Conservation (phyloP, 768 basidiomycete species). For the Amanita exitialis region DNA sequence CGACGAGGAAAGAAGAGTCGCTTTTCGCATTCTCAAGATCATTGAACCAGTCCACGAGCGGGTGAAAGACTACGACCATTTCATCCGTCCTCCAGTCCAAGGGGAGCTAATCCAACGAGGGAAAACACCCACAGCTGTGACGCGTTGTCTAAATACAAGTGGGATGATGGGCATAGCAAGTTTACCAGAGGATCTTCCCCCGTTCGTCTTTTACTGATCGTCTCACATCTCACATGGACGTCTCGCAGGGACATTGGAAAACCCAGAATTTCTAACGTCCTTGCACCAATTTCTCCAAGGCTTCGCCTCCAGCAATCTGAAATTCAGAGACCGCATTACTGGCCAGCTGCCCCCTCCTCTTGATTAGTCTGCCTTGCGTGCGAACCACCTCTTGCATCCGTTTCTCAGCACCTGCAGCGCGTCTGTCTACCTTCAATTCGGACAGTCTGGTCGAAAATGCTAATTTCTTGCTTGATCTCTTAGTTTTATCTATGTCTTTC, state of each 20-base stretch:
- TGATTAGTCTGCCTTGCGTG: slow-evolving; percentile 70
- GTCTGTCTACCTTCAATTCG: slow-evolving; percentile 22
- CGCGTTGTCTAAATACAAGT: background rate
- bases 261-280: background rate
- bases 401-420: slow-evolving; percentile 52
- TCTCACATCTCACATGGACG: background rate
- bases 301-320: slow-evolving; percentile 59
- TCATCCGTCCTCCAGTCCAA: background rate
- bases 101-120: background rate
- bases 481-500: slow-evolving; percentile 11
- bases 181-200: background rate
- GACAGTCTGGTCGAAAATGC: slow-evolving; percentile 4
- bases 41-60: background rate
- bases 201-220: background rate
- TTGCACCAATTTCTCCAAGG: slow-evolving; percentile 54
- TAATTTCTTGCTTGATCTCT: slow-evolving; percentile 13
- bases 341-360: slow-evolving; percentile 69
- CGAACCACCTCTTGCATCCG: slow-evolving; percentile 86
- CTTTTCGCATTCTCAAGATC: background rate
- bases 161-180: background rate
- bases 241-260: background rate
- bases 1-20: background rate
- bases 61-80: background rate
- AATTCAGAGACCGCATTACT: slow-evolving; percentile 65
- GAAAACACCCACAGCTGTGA: background rate